Evolutionary conservation across 352 stramenopile genomes (phyloP), one percentile per base, ranked within the genome.

Genomic region (Pythium dissotocum): DNA sequence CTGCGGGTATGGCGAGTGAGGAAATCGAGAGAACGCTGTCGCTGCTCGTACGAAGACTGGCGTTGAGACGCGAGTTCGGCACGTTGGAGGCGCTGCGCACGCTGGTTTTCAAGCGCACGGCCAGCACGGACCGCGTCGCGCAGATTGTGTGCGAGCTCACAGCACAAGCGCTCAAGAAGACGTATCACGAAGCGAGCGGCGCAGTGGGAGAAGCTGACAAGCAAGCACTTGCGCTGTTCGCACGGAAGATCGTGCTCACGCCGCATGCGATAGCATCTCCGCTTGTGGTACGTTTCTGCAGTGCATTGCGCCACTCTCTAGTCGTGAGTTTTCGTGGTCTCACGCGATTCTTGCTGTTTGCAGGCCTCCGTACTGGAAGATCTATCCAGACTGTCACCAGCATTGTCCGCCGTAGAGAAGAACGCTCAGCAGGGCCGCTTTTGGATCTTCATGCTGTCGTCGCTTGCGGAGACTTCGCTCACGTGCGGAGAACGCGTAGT

Each of bases 41-140:
- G 1, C 46, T 24, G 12, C 46, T 91, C 26, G 36, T 83, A 13
- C 61, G 67, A 55, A 73, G 73, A 53, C 52, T 87, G 38, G 71
- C 72, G 2, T 57, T 70, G 0, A 70, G 59, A 14, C 36, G 60
- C 21, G 40, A 12, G 16, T 72, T 69, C 18, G 61, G 69, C 0
- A 54, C 33, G 6, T 71, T 72, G 35, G 69, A 76, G 14, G 69
- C 69, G 18, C 26, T 76, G 30, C 59, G 42, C 18, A 32, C 46
- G 46, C 55, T 71, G 4, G 21, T 69, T 0, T 21, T 32, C 18
- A 35, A 38, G 4, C 24, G n/a, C 16, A 9, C 9, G 1, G 30
- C 24, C 3, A 35, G 3, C n/a, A 40, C 26, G 0, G 58, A 75
- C 35, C 61, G 63, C 33, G 63, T 70, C 12, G 57, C 58, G 12